Base-by-base conservation (phyloP, 768 basidiomycete species). In the Strobilomyces confusus region DNA sequence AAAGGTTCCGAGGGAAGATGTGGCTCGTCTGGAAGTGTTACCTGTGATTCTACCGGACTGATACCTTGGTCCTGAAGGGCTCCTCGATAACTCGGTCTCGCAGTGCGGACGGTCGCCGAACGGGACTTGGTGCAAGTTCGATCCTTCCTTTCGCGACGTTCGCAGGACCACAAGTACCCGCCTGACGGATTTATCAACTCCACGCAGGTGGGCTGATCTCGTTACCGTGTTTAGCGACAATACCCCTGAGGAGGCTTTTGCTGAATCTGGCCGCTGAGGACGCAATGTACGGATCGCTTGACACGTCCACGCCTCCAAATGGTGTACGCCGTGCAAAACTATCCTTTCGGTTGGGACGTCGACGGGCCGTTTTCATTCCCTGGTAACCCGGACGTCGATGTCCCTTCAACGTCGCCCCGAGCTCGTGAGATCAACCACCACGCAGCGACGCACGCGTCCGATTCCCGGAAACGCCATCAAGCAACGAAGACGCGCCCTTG, bases 71-170 rank as follows among this genome's bases (percentile, higher is more conserved):
- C 37, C 29, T 14, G n/a, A 19, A 34, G 14, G 36, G 19, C 3
- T 44, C 50, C 23, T 41, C 23, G 32, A 46, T 48, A 48, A 40
- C 15, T 53, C 44, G 49, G 49, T 49, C 37, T 54, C 49, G 51
- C 41, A 43, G 11, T 33, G 19, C 14, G 8, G 19, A 23, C 51
- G 51, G 42, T 20, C 7, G 23, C 59, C 46, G 46, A 45, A 38
- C 11, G 40, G 22, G 50, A 34, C 29, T 15, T 40, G 13, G 25
- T 47, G 55, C 34, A 42, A 49, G 58, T 34, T 29, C 1, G 25
- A 37, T 9, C 26, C 26, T 44, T 9, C 22, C 26, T 26, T 19
- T 44, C 29, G 32, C 25, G 22, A 48, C 49, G 38, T 42, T 45
- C 25, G 6, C 26, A 25, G 26, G 14, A 17, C n/a, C 11, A 17